Base-by-base conservation (phyloP, 148 eudicot species). In the Persicaria maculosa region DNA sequence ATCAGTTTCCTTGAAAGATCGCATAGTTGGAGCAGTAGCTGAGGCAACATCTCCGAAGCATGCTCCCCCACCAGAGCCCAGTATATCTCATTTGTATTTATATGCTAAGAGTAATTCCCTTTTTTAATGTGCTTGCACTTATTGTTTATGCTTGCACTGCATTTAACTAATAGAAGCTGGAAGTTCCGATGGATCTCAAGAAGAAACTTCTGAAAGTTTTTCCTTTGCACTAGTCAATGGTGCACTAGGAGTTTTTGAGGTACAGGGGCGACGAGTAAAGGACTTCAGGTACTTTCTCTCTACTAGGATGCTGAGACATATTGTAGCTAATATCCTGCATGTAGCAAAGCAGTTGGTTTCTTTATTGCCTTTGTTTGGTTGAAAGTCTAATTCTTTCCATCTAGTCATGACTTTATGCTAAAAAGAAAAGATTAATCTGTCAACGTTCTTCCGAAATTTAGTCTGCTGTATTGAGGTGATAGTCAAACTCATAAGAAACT, bases 211-310 rank as follows among this genome's bases (percentile, higher is more conserved):
- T 48, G 99, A 95, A 79, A 92, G 94, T 81, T 95, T 95, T 86
- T 80, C 99, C 75, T 95, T 95, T 89, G 99, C 97, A 59, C 79
- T 95, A 74, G 91, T 92, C 72, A 95, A 95, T 83, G 99, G 99
- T 55, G 99, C 99, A 68, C 88, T 95, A 69, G 99, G 99, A 76
- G 99, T 95, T 76, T 95, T 95, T 80, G 99, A 95, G 90, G 99
- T 95, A 57, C 96, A 92, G 44, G 99, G 99, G 48, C 87, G 99
- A 78, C 87, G 97, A 80, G 92, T 95, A 74, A 90, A 91, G 75
- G 99, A 95, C 77, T 95, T 92, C 79, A 92, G 96, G 98, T 95
- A 76, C 75, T 53, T 70, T 65, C 46, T 65, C 70, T 65, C 47
- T 65, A 65, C 70, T 36, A 15, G 47, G 68, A 64, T 64, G n/a